Evolutionary conservation across 768 basidiomycete genomes (phyloP).

Genomic region (Russula sp.): DNA sequence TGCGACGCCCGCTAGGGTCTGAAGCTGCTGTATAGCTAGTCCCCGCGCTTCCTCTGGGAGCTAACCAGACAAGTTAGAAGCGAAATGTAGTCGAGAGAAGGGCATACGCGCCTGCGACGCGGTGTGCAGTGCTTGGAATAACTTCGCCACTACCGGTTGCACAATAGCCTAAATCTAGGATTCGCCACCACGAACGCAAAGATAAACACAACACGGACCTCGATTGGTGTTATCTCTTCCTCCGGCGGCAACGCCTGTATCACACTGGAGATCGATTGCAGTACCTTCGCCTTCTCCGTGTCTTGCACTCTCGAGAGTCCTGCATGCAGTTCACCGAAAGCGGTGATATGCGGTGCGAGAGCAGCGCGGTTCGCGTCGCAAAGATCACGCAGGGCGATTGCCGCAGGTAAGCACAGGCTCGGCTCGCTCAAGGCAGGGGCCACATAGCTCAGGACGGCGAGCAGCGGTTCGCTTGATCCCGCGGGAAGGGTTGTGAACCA

Average conservation of each 20-base stretch:
- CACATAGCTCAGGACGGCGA: slow-evolving; percentile 63
- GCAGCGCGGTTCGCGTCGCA: slow-evolving; percentile 88
- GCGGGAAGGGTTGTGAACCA: slow-evolving; percentile 62
- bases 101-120: slow-evolving; percentile 42
- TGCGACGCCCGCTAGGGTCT: slow-evolving; percentile 78
- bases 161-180: slow-evolving; percentile 54
- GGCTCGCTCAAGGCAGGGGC: slow-evolving; percentile 65
- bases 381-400: slow-evolving; percentile 75
- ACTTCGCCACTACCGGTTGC: slow-evolving; percentile 62
- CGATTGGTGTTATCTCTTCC: slow-evolving; percentile 72
- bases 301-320: slow-evolving; percentile 74
- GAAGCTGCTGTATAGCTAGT: slow-evolving; percentile 64
- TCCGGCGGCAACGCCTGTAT: slow-evolving; percentile 81
- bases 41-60: slow-evolving; percentile 66
- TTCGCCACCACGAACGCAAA: neutral
- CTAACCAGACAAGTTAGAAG: slow-evolving; percentile 34
- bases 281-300: slow-evolving; percentile 82
- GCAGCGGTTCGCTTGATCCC: slow-evolving; percentile 39
- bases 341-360: slow-evolving; percentile 74
- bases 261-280: slow-evolving; percentile 90
- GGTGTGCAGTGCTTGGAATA: slow-evolving; percentile 55
- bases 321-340: slow-evolving; percentile 80
- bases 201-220: slow-evolving; percentile 38
- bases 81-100: neutral
- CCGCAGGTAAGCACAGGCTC: slow-evolving; percentile 61